Conservation (phyloP, 139 green algal genomes). For the Dunaliella sp. region DNA sequence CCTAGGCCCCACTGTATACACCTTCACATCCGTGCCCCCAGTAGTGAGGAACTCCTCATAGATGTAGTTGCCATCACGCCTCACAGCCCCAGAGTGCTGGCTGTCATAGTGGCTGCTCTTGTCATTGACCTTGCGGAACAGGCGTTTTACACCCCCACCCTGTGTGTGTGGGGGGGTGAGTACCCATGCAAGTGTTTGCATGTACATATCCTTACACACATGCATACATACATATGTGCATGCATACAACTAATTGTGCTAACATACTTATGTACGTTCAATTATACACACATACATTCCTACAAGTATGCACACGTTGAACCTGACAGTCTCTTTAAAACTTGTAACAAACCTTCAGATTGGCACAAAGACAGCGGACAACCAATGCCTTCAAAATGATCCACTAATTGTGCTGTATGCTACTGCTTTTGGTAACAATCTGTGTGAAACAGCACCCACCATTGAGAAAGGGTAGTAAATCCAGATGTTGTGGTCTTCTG, state of each 20-base stretch:
- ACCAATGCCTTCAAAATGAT: no score
- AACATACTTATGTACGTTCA: no score
- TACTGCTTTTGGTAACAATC: no score
- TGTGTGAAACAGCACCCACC: no score
- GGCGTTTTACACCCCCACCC: constrained; percentile 92
- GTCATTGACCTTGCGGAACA: constrained; percentile 96
- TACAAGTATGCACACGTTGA: no score
- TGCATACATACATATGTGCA: background rate
- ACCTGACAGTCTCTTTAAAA: no score
- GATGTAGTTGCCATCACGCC: constrained; percentile 86
- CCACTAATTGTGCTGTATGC: no score
- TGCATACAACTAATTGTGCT: no score
- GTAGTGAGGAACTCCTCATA: constrained; percentile 97
- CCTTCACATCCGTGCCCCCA: constrained; percentile 97
- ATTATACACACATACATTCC: no score
- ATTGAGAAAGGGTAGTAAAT: constrained; percentile 98
- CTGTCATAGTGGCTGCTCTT: constrained; percentile 79
- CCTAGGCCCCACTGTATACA: constrained; percentile 70
- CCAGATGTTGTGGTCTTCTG: constrained; percentile 96
- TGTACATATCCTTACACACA: constrained; percentile 11
- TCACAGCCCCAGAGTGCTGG: constrained; percentile 74
- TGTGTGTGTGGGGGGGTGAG: background rate
- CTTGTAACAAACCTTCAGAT: no score
- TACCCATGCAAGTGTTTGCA: background rate
- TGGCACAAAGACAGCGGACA: no score